Base-by-base conservation (phyloP, 2,329 filamentous ascomycete genomes). In the Aspergillus sclerotialis region DNA sequence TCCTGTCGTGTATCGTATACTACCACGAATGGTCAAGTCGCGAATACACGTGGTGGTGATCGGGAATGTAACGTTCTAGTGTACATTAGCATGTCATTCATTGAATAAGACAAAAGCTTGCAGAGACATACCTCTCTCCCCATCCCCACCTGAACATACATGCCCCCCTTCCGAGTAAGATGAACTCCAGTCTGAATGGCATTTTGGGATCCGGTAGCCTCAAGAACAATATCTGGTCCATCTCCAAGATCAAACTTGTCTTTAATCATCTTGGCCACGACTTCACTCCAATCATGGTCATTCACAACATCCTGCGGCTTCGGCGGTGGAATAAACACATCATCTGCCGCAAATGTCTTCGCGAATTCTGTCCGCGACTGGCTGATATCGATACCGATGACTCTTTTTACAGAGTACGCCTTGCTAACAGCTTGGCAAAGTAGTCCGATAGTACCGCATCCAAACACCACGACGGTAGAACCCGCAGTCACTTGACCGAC, bases 101-200 rank as follows among this genome's bases (percentile, higher is more conserved):
- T 13, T 18, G n/a, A 17, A 5, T 4, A 10, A 5, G 11, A 16
- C 15, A 17, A 16, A 25, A 11, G 25, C n/a, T 19, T 15, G 21
- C 12, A 11, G 10, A 14, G 17, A 32, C 35, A 44, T 35, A 60
- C 56, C 46, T 69, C 65, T 16, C 58, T 61, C 1, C 69, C 70
- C 66, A 74, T 70, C 1, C 72, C 72, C 1, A 64, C 70, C 40
- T 75, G 70, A 1, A 75, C 65, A 49, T 60, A 72, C 0, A 60
- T 72, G 0, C 68, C 72, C 0, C 71, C 70, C 37, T 63, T 65
- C 42, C 59, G 66, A 2, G 58, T 45, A 1, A 62, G 55, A 33
- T 65, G 62, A 4, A 75, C 55, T 0, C 69, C 70, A 3, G 61
- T 56, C 35, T 71, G 65, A 25, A 75, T 70, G 39, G 68, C 73